phyloP scores from a whole-genome alignment of 2,329 filamentous ascomycete genomes.

The Blumeria hordei region DNA sequence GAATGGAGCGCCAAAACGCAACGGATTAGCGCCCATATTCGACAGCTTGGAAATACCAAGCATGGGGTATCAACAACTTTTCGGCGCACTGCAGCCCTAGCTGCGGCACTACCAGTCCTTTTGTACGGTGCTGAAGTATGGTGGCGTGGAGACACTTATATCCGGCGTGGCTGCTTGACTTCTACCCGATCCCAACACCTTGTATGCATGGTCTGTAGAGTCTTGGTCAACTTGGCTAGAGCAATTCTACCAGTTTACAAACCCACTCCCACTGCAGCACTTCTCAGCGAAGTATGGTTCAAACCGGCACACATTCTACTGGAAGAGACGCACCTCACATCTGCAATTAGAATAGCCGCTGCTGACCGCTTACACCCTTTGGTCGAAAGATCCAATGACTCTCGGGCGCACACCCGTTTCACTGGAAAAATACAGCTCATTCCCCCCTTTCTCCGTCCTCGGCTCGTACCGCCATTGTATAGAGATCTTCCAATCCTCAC shows the following conservation, averaged over 20 bases:
- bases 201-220: background rate
- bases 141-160: background rate
- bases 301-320: background rate
- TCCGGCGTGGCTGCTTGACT: background rate
- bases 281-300: background rate
- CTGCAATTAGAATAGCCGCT: background rate
- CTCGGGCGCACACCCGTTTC: background rate
- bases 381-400: background rate
- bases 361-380: background rate
- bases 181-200: background rate
- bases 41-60: slow-evolving; percentile 1
- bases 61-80: background rate
- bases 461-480: background rate
- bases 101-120: background rate
- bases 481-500: background rate
- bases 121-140: background rate
- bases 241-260: background rate
- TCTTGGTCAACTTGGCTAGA: background rate
- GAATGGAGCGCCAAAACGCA: background rate
- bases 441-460: background rate
- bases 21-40: background rate
- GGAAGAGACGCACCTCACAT: background rate
- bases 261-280: background rate
- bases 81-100: too few species aligned
- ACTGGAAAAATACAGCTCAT: background rate